Conservation (phyloP, 2,329 filamentous ascomycete genomes). For the Hymenoscyphus albidus region DNA sequence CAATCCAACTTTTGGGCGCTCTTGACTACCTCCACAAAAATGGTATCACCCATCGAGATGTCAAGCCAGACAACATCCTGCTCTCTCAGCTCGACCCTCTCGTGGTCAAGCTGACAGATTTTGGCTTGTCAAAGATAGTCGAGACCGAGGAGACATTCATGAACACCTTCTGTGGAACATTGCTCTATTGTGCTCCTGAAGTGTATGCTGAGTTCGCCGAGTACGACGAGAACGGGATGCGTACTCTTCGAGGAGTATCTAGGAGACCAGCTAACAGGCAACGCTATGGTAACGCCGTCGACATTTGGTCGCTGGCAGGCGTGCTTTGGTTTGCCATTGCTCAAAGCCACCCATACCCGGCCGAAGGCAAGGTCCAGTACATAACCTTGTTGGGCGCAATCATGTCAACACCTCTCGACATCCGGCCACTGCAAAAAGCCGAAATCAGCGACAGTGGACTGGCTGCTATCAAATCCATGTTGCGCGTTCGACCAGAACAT, state of each 20-base stretch:
- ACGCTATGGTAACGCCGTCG: constrained; percentile 86
- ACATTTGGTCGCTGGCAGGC: constrained; percentile 94
- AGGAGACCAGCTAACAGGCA: constrained; percentile 38
- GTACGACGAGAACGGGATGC: constrained; percentile 63
- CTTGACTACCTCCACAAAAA: constrained; percentile 81
- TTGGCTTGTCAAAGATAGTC: constrained; percentile 92
- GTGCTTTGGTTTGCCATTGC: constrained; percentile 88
- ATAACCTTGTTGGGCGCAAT: constrained; percentile 79
- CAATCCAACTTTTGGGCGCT: constrained; percentile 73
- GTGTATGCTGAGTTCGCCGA: constrained; percentile 75
- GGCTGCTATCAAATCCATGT: constrained; percentile 72
- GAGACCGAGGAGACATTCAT: constrained; percentile 87
- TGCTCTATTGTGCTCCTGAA: constrained; percentile 94
- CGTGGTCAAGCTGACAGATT: constrained; percentile 88
- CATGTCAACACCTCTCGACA: constrained; percentile 72
- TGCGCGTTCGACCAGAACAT: constrained; percentile 73
- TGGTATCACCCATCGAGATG: constrained; percentile 95
- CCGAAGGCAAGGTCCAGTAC: constrained; percentile 65
- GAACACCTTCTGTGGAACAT: constrained; percentile 92
- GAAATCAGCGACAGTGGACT: constrained; percentile 64
- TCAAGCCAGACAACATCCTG: constrained; percentile 97
- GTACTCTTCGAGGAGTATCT: constrained; percentile 40
- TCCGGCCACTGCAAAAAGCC: constrained; percentile 54
- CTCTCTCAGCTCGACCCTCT: constrained; percentile 71
- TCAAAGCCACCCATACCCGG: constrained; percentile 72